Evolutionary conservation across 192 early-diverging fungal genomes (phyloP), one percentile per base, ranked within the genome.

Genomic region (Nowakowskiella sp.): DNA sequence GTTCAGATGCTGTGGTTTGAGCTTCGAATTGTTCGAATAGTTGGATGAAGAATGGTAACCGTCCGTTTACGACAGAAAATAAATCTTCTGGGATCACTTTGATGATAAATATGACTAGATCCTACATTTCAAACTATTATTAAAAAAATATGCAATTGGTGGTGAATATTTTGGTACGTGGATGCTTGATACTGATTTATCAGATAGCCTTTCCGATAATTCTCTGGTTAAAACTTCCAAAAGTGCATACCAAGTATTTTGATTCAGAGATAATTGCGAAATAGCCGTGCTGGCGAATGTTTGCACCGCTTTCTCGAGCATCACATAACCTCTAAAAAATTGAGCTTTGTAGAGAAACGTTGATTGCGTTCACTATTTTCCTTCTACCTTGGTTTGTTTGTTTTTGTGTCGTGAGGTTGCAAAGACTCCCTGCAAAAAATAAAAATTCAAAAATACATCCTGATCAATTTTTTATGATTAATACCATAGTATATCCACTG

Each of bases 401-500:
- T 72, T 1, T 48, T 43, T n/a, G 42, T 16, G 44, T 72, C 70
- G 10, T 53, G 23, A 4, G 70, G 70, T 2, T 61, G 30, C 32
- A 72, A 27, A n/a, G 70, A 58, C 34, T 65, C 49, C 55, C 60
- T 67, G 21, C 9, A 28, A 10, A 13, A 8, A 21, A 4, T 31
- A n/a, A n/a, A n/a, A n/a, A n/a, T n/a, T n/a, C n/a, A n/a, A n/a
- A n/a, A n/a, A n/a, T 5, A 23, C n/a, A 2, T 0, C n/a, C 10
- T 42, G 33, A 28, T 7, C 21, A 8, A 8, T 42, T 62, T n/a
- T n/a, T n/a, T n/a, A n/a, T n/a, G n/a, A n/a, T n/a, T n/a, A n/a
- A n/a, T 30, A 67, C 65, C 66, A 72, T 19, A 72, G 31, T 3
- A 65, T 31, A 26, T 65, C 62, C 7, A 49, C 28, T 25, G 60